phyloP scores from a whole-genome alignment of 2,329 filamentous ascomycete genomes.

The Talaromyces marneffei region DNA sequence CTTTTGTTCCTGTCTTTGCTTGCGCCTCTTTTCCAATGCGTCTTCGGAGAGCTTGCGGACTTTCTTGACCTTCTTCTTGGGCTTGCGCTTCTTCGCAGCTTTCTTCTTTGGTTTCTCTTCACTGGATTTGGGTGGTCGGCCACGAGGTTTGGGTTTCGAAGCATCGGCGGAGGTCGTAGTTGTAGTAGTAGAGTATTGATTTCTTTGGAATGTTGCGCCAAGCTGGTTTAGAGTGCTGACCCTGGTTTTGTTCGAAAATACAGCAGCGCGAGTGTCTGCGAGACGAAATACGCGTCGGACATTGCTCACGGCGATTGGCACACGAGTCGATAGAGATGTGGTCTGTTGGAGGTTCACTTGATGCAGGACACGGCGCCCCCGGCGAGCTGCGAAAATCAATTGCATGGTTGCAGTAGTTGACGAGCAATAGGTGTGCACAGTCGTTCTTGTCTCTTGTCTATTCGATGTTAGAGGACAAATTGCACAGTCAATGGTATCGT shows the following conservation, averaged over 20 bases:
- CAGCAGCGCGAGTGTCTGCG: constrained; percentile 15
- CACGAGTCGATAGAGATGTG: constrained; percentile 23
- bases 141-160: constrained; percentile 28
- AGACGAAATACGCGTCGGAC: constrained; percentile 24
- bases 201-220: constrained; percentile 13
- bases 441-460: not conserved
- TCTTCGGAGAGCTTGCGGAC: constrained; percentile 24
- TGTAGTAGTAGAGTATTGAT: constrained; percentile 29
- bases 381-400: constrained; percentile 25
- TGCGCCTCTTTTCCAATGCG: constrained; percentile 23
- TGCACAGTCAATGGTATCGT: not conserved
- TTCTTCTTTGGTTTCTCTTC: constrained; percentile 24
- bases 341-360: constrained; percentile 24
- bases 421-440: not conserved
- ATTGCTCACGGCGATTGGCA: constrained; percentile 24
- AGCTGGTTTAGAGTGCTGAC: constrained; percentile 12
- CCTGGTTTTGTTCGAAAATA: constrained; percentile 14
- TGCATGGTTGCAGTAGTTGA: constrained; percentile 23
- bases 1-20: constrained; percentile 10
- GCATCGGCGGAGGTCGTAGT: constrained; percentile 13
- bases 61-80: constrained; percentile 23
- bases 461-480: not conserved
- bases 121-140: constrained; percentile 16
- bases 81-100: constrained; percentile 16
- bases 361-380: constrained; percentile 28